Conservation (phyloP, 2,329 filamentous ascomycete genomes). For the Fusarium papillatum region DNA sequence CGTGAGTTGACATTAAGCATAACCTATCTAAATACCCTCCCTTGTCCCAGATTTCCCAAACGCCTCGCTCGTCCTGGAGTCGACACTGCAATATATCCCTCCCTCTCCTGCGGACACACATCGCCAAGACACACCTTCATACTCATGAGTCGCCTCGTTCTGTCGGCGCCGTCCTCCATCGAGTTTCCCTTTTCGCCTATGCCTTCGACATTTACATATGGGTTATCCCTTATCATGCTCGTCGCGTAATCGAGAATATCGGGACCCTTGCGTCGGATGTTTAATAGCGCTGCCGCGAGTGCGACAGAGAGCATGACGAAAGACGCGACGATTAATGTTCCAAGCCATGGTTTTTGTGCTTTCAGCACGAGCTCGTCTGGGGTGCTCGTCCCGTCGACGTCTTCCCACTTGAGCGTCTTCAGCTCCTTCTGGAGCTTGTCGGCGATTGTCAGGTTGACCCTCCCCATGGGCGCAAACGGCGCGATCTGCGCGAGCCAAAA, state of each 20-base stretch:
- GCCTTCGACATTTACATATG: conserved; percentile 3
- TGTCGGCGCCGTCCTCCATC: conserved; percentile 14
- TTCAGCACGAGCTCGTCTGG: neutral
- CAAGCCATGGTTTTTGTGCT: conserved; percentile 6
- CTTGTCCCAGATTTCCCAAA: neutral
- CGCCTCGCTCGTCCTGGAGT: neutral
- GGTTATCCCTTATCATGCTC: conserved; percentile 13
- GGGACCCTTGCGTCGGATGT: conserved; percentile 6
- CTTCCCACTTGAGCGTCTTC: neutral
- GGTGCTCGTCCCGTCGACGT: neutral
- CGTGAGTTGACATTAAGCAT: neutral
- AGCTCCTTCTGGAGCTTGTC: neutral
- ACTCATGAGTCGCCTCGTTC: conserved; percentile 11
- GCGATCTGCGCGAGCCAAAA: conserved; percentile 19
- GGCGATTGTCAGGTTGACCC: neutral
- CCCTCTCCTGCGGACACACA: conserved; percentile 3
- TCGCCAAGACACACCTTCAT: conserved; percentile 17
- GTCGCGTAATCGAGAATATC: conserved; percentile 16
- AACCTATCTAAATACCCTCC: conserved; percentile 6
- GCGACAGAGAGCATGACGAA: conserved; percentile 1
- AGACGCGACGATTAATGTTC: neutral
- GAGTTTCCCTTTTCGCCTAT: neutral
- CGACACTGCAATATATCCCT: conserved; percentile 16
- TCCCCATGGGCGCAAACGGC: conserved; percentile 6
- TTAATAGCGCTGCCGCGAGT: conserved; percentile 8